These are phyloP conservation scores for Spergularia marina DNA, from an alignment of 148 eudicot species.

Conservation along the genomic window DNA sequence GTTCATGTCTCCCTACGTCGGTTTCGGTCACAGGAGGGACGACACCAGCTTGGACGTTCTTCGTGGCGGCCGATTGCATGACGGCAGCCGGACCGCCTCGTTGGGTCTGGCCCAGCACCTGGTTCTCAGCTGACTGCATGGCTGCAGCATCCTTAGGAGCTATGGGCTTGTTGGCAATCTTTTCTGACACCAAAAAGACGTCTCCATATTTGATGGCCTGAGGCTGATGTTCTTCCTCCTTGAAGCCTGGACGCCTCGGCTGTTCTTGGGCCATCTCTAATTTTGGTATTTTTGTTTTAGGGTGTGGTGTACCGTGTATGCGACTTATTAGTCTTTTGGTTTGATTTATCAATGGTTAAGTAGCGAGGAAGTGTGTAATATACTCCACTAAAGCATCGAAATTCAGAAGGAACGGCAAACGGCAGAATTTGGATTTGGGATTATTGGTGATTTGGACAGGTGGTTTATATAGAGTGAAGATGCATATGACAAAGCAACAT, in stretches of 20 bases:
- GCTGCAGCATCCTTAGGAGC: conserved; percentile 55
- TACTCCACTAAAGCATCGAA: too few species aligned
- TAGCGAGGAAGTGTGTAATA: too few species aligned
- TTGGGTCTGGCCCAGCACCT: conserved; percentile 38
- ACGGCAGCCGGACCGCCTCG: conserved; percentile 55
- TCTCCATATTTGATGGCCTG: conserved; percentile 54
- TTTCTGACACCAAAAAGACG: conserved; percentile 44
- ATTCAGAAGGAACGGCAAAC: too few species aligned
- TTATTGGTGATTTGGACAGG: neutral
- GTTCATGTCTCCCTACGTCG: conserved; percentile 22
- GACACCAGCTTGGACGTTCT: conserved; percentile 41
- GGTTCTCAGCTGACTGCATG: conserved; percentile 59
- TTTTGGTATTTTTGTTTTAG: too few species aligned
- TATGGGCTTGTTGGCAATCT: conserved; percentile 43
- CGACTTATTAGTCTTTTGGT: too few species aligned
- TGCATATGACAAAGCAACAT: too few species aligned
- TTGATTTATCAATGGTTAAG: too few species aligned
- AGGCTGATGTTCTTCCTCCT: neutral
- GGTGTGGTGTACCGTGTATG: too few species aligned
- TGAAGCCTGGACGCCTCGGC: neutral
- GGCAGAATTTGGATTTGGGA: too few species aligned
- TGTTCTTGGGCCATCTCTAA: conserved; percentile 12
- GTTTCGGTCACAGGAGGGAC: conserved; percentile 30
- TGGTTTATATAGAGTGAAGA: neutral
- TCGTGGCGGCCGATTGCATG: conserved; percentile 58